Conservation (phyloP, 108 stramenopile genomes). For the Cyclotella cryptica region DNA sequence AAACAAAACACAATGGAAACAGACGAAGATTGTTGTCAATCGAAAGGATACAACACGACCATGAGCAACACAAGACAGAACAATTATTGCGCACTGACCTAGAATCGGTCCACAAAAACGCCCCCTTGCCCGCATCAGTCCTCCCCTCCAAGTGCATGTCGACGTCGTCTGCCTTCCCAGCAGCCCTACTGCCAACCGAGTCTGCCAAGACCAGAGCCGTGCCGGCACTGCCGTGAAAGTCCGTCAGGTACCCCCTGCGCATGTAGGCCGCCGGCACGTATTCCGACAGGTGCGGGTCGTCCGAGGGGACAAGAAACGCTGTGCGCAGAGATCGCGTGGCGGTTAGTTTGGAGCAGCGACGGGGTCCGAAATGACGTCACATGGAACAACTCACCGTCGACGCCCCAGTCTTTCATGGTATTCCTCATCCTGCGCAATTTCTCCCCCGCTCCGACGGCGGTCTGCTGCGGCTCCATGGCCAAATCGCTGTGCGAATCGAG, state of each 20-base stretch:
- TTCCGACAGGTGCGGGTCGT: slow-evolving; percentile 96
- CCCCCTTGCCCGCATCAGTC: slow-evolving; percentile 30
- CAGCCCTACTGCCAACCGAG: not conserved
- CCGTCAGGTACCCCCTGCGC: slow-evolving; percentile 88
- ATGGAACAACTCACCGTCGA: too few relatives aligned
- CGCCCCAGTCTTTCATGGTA: too few relatives aligned
- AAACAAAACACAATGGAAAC: not conserved
- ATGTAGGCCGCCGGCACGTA: slow-evolving; percentile 93
- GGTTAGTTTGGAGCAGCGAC: too few relatives aligned
- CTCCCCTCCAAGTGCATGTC: too few relatives aligned
- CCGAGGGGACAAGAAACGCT: slow-evolving; percentile 81
- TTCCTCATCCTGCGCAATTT: too few relatives aligned
- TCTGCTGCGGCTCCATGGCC: too few relatives aligned
- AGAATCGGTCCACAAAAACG: slow-evolving; percentile 95
- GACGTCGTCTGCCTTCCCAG: slow-evolving; percentile 26
- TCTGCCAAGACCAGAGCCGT: slow-evolving; percentile 82
- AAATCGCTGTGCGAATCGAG: too few relatives aligned
- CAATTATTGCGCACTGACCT: slow-evolving; percentile 32
- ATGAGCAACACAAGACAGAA: too few relatives aligned
- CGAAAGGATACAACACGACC: too few relatives aligned
- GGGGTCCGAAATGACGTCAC: too few relatives aligned
- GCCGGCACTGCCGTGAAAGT: slow-evolving; percentile 95
- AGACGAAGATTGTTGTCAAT: too few relatives aligned
- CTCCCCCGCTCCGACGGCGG: too few relatives aligned
- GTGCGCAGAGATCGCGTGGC: not conserved